Conservation (phyloP, 148 eudicot genomes). For the Cornus kousa region DNA sequence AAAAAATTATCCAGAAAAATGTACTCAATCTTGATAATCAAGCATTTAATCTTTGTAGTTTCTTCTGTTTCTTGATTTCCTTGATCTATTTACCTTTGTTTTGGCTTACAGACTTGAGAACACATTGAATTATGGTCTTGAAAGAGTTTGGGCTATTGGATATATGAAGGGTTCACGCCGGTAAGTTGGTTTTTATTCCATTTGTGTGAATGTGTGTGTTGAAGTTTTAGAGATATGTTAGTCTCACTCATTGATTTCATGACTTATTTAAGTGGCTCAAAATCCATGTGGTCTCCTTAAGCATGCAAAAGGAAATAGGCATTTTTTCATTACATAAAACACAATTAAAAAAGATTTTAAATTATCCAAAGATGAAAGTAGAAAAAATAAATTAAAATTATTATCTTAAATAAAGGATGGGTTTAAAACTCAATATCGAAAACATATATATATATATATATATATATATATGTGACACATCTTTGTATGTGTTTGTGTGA, state of each 20-base stretch:
- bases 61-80: neutral
- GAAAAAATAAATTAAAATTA: too few species aligned
- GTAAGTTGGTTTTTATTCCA: slow-evolving; percentile 30
- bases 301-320: neutral
- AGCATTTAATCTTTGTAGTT: neutral
- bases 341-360: neutral
- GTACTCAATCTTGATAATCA: neutral
- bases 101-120: slow-evolving; percentile 75
- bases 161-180: slow-evolving; percentile 79
- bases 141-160: slow-evolving; percentile 95
- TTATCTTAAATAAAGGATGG: too few species aligned
- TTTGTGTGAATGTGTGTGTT: neutral
- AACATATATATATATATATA: too few species aligned
- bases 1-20: neutral
- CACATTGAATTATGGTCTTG: slow-evolving; percentile 83
- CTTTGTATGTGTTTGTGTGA: too few species aligned
- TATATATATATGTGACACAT: too few species aligned
- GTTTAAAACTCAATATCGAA: too few species aligned
- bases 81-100: neutral
- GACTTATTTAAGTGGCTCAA: neutral
- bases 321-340: neutral
- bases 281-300: neutral
- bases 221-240: neutral
- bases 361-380: too few species aligned
- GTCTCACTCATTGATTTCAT: neutral